Percentiles rank a stretch among this genome's conserved stretches.
These are phyloP conservation scores for Spraguea lophii DNA, from an alignment of 371 early-diverging fungal species.

Conservation along the genomic window DNA sequence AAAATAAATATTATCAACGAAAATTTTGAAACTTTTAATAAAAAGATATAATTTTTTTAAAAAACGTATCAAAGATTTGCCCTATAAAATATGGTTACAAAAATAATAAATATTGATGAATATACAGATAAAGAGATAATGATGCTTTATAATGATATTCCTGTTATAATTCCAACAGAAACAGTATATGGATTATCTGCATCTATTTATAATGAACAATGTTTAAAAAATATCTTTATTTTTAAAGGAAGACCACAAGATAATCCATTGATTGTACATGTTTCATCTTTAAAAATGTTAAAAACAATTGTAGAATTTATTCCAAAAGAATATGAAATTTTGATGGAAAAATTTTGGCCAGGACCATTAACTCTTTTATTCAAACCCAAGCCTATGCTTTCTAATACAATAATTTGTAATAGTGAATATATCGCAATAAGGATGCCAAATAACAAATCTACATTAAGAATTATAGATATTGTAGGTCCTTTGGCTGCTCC, in stretches of 20 bases:
- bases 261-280: slow-evolving; percentile 92
- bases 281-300: slow-evolving; percentile 71
- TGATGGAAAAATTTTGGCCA: slow-evolving; percentile 67
- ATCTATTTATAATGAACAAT: slow-evolving; percentile 55
- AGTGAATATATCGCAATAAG: slow-evolving; percentile 75
- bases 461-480: slow-evolving; percentile 61
- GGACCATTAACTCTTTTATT: slow-evolving; percentile 84
- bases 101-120: no score
- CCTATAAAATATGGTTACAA: no score
- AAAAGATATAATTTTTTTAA: no score
- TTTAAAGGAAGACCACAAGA: slow-evolving; percentile 83
- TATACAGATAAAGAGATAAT: no score
- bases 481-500: slow-evolving; percentile 89
- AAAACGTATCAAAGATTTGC: no score
- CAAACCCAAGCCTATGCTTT: slow-evolving; percentile 52
- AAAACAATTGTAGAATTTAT: slow-evolving; percentile 48
- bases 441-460: slow-evolving; percentile 70
- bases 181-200: slow-evolving; percentile 96
- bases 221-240: slow-evolving; percentile 60
- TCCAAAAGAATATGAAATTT: slow-evolving; percentile 24
- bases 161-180: slow-evolving; percentile 87
- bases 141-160: no score
- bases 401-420: slow-evolving; percentile 61
- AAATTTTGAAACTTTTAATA: no score
- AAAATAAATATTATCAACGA: no score